Evolutionary conservation across 768 basidiomycete species (phyloP).

Genomic region (Phaeotremella fagi): DNA sequence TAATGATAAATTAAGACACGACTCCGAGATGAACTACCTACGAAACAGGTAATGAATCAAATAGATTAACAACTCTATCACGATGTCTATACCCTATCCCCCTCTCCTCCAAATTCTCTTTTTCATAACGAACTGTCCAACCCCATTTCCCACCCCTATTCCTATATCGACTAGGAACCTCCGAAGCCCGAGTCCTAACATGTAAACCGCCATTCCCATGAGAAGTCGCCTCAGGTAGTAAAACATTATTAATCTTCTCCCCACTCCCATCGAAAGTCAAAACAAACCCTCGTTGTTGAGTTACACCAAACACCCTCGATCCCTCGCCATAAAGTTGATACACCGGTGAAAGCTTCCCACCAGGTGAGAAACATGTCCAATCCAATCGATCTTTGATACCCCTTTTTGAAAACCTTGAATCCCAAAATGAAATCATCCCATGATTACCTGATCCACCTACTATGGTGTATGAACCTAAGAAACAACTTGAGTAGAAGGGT

Average conservation of each 20-base stretch:
- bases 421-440: slow-evolving; percentile 34
- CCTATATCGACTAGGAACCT: slow-evolving; percentile 21
- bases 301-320: slow-evolving; percentile 35
- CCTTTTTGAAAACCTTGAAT: slow-evolving; percentile 25
- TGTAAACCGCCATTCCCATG: not conserved
- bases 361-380: slow-evolving; percentile 41
- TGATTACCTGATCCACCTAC: slow-evolving; percentile 38
- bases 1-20: too few species aligned
- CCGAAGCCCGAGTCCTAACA: not conserved
- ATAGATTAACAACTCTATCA: slow-evolving; percentile 1
- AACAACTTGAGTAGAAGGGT: slow-evolving; percentile 33
- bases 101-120: slow-evolving; percentile 5
- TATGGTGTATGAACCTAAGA: slow-evolving; percentile 22
- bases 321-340: slow-evolving; percentile 33
- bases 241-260: slow-evolving; percentile 3
- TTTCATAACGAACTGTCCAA: slow-evolving; percentile 26
- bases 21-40: too few species aligned
- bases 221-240: not conserved
- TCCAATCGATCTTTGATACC: too few species aligned
- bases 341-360: slow-evolving; percentile 39
- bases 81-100: slow-evolving; percentile 27
- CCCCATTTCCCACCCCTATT: slow-evolving; percentile 35
- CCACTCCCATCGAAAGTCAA: slow-evolving; percentile 32
- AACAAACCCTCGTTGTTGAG: slow-evolving; percentile 30
- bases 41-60: not conserved